phyloP scores from a whole-genome alignment of 306 rosid genomes.

The Vicia faba region DNA sequence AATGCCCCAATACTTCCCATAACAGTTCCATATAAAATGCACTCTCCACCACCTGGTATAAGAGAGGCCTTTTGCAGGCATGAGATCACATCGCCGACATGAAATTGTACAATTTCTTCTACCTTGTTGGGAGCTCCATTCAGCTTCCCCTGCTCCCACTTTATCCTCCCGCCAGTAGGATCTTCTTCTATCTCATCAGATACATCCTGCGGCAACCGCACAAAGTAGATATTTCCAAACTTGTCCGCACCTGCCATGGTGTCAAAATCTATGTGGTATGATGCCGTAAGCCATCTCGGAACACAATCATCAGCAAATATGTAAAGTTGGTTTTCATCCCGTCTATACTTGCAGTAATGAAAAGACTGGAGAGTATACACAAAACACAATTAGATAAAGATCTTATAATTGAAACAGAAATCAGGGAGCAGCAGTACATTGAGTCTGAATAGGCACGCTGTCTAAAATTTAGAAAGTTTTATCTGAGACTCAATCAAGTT shows the following conservation, averaged over 20 bases:
- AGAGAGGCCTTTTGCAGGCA: constrained; percentile 95
- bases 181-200: constrained; percentile 98
- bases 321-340: constrained; percentile 93
- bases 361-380: constrained; percentile 71
- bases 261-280: constrained; percentile 93
- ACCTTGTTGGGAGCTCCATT: constrained; percentile 98
- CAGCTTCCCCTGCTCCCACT: constrained; percentile 96
- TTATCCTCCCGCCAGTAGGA: constrained; percentile 96
- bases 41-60: constrained; percentile 94
- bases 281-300: constrained; percentile 97
- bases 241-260: constrained; percentile 99
- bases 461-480: constrained; percentile 15
- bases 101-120: constrained; percentile 93
- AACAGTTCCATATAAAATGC: constrained; percentile 84
- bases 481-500: constrained; percentile 12
- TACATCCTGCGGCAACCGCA: constrained; percentile 86
- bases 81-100: constrained; percentile 80
- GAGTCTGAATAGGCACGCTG: constrained; percentile 9
- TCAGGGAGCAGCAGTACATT: constrained; percentile 4
- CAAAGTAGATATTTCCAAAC: constrained; percentile 91
- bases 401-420: constrained; percentile 8
- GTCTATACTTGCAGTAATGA: constrained; percentile 96
- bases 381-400: constrained; percentile 31
- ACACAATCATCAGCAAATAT: constrained; percentile 95
- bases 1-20: constrained; percentile 98